Evolutionary conservation across 2,329 filamentous ascomycete genomes (phyloP).

Genomic region (Pestalotiopsis sp.): DNA sequence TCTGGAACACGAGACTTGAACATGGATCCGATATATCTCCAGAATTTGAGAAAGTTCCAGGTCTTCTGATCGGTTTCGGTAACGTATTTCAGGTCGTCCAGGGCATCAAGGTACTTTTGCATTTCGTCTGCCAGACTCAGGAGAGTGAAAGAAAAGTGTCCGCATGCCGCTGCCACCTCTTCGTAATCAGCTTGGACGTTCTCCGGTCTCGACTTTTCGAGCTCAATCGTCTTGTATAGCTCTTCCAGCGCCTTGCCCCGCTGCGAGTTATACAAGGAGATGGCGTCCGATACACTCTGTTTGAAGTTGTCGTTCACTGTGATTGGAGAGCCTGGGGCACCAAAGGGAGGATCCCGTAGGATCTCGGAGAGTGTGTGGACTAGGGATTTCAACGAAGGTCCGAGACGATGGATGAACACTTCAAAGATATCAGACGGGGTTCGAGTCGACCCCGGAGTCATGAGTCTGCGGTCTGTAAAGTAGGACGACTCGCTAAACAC

Average conservation of each 20-base stretch:
- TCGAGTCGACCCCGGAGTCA: constrained; percentile 41
- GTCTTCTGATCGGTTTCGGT: constrained; percentile 64
- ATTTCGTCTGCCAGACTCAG: constrained; percentile 91
- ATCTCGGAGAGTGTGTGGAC: constrained; percentile 89
- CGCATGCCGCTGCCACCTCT: constrained; percentile 96
- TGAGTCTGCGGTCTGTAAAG: constrained; percentile 11
- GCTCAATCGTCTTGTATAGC: constrained; percentile 79
- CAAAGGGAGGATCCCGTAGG: constrained; percentile 84
- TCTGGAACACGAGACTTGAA: constrained; percentile 37
- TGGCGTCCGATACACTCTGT: constrained; percentile 78
- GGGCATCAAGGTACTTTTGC: constrained; percentile 76
- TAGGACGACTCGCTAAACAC: constrained; percentile 15
- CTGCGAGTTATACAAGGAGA: constrained; percentile 76
- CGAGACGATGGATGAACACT: constrained; percentile 84
- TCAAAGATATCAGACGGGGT: constrained; percentile 86
- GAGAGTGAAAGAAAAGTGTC: constrained; percentile 92
- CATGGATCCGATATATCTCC: constrained; percentile 49
- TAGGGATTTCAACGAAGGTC: constrained; percentile 95
- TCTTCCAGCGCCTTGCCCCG: constrained; percentile 76
- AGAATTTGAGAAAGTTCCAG: constrained; percentile 89
- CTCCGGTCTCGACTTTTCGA: constrained; percentile 68
- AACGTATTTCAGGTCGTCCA: constrained; percentile 82
- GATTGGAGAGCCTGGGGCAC: constrained; percentile 68
- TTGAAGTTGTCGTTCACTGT: constrained; percentile 79
- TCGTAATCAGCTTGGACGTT: constrained; percentile 91